A percentile compares a stretch with the other conserved stretches of the same genome.
These are phyloP conservation scores for Kodamaea hsintzibuensis DNA, from an alignment of 805 yeast genomes.

Conservation along the genomic window DNA sequence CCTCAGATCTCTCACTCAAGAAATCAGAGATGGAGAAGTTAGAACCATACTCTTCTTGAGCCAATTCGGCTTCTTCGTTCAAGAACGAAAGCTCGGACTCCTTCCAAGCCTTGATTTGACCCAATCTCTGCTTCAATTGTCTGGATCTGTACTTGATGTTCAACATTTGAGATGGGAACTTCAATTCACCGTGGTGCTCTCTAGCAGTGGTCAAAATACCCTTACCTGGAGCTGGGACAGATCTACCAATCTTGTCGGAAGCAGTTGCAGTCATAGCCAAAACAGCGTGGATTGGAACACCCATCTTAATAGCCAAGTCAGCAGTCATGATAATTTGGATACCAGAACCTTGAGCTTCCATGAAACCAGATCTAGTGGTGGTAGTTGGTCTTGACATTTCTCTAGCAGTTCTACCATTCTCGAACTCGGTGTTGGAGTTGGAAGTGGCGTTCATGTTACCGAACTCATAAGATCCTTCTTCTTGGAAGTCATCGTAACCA, in stretches of 20 bases:
- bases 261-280: slow-evolving; percentile 96
- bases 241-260: slow-evolving; percentile 96
- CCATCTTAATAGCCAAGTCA: slow-evolving; percentile 92
- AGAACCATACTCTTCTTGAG: slow-evolving; percentile 52
- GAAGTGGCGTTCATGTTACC: slow-evolving; percentile 99
- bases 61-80: slow-evolving; percentile 65
- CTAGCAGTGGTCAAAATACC: slow-evolving; percentile 98
- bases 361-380: slow-evolving; percentile 93
- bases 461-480: slow-evolving; percentile 97
- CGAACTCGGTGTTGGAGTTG: slow-evolving; percentile 82
- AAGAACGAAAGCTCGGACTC: slow-evolving; percentile 74
- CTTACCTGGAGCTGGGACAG: slow-evolving; percentile 99
- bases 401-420: slow-evolving; percentile 94
- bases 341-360: slow-evolving; percentile 99
- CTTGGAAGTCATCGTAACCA: slow-evolving; percentile 99
- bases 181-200: slow-evolving; percentile 80
- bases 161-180: slow-evolving; percentile 77
- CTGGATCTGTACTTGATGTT: slow-evolving; percentile 92
- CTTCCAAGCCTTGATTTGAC: slow-evolving; percentile 81
- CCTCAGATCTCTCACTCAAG: slow-evolving; percentile 82
- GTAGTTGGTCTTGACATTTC: slow-evolving; percentile 99
- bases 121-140: slow-evolving; percentile 78
- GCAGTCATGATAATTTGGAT: slow-evolving; percentile 96
- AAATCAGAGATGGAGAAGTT: slow-evolving; percentile 49
- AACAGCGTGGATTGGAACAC: slow-evolving; percentile 97